These are phyloP conservation scores for Ogataea naganishii DNA, from an alignment of 805 yeast genomes.

Conservation along the genomic window DNA sequence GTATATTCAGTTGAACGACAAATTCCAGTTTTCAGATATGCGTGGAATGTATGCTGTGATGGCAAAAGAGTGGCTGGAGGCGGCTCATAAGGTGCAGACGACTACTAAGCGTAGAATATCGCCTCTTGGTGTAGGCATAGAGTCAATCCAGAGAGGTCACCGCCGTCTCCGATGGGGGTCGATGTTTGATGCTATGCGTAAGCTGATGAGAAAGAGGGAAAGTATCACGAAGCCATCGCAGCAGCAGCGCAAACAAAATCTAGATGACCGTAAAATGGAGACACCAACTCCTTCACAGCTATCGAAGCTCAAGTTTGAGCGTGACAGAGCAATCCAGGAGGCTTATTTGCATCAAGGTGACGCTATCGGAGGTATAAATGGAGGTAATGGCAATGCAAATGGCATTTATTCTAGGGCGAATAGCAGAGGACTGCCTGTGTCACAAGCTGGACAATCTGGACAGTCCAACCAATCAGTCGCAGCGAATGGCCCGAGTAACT, in stretches of 20 bases:
- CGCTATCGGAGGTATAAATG: no score
- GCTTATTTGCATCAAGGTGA: slow-evolving; percentile 35
- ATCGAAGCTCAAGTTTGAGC: slow-evolving; percentile 71
- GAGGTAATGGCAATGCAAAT: no score
- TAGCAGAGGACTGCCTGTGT: no score
- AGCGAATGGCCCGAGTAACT: slow-evolving; percentile 9
- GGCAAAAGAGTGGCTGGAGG: slow-evolving; percentile 89
- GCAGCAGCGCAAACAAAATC: slow-evolving; percentile 22
- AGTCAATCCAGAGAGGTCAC: slow-evolving; percentile 91
- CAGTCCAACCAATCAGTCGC: slow-evolving; percentile 18
- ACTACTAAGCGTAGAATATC: slow-evolving; percentile 82
- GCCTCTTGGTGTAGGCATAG: slow-evolving; percentile 89
- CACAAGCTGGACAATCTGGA: no score
- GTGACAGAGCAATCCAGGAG: slow-evolving; percentile 80
- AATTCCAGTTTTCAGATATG: slow-evolving; percentile 79
- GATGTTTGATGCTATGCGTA: slow-evolving; percentile 92
- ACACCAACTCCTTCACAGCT: slow-evolving; percentile 81
- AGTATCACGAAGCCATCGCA: slow-evolving; percentile 54
- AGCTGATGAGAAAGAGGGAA: slow-evolving; percentile 84
- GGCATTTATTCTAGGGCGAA: no score
- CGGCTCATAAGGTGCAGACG: slow-evolving; percentile 82
- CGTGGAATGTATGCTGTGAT: slow-evolving; percentile 75
- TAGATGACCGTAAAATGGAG: slow-evolving; percentile 26
- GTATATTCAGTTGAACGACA: slow-evolving; percentile 85
- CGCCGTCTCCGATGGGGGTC: slow-evolving; percentile 90